A percentile compares a stretch with the other conserved stretches of the same genome.
Evolutionary conservation across 2,329 filamentous ascomycete species (phyloP).

Genomic region (Penicillium sp.): DNA sequence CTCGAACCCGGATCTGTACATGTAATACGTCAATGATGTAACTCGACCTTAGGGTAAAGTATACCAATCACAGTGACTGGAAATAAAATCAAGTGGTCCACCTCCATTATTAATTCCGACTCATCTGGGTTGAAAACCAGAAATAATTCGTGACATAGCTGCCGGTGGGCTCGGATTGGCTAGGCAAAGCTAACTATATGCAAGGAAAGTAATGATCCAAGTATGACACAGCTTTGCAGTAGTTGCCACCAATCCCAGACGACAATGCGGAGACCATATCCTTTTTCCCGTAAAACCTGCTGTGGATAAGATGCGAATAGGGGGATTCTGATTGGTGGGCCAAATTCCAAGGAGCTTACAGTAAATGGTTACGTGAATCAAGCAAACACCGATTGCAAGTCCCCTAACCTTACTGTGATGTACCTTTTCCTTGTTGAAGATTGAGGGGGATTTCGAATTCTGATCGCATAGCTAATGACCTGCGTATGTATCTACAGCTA

Average conservation of each 20-base stretch:
- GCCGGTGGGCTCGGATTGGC: not conserved
- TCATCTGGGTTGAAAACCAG: not conserved
- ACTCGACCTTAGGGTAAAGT: not conserved
- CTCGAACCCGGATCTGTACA: not conserved
- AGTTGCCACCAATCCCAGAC: not conserved
- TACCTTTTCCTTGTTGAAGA: not conserved
- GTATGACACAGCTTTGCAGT: conserved; percentile 14
- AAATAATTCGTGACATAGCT: not conserved
- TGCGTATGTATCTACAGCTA: not conserved
- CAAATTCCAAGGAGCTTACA: not conserved
- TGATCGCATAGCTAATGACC: not conserved
- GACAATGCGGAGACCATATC: not conserved
- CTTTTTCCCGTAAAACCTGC: not conserved
- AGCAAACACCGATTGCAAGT: not conserved
- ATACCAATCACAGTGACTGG: not conserved
- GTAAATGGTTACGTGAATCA: not conserved
- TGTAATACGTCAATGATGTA: conserved; percentile 16
- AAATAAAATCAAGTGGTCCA: conserved; percentile 1
- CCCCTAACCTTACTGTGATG: not conserved
- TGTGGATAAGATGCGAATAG: conserved; percentile 4
- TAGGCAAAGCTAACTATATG: not conserved
- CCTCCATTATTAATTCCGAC: not conserved
- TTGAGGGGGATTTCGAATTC: not conserved
- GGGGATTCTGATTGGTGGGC: conserved; percentile 2
- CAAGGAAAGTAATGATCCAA: not conserved